Evolutionary conservation across 2,329 filamentous ascomycete species (phyloP).

Genomic region (Ustulina deusta): DNA sequence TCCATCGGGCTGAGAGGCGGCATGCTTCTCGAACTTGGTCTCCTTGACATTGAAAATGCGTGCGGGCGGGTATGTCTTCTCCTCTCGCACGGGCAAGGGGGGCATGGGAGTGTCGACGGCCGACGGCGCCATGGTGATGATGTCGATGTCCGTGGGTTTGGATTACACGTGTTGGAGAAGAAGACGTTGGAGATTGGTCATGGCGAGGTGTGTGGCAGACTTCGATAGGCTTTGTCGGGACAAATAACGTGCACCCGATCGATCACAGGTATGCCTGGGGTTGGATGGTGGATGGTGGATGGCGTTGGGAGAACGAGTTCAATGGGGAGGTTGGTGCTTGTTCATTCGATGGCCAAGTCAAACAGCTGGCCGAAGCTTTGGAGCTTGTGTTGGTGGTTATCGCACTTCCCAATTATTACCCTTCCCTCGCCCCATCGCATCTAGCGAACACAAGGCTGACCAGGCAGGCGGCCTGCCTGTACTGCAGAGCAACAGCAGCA

Average conservation of each 20-base stretch:
- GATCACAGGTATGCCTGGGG: not conserved
- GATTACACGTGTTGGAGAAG: conserved; percentile 22
- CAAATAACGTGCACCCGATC: conserved; percentile 14
- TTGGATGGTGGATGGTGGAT: not conserved
- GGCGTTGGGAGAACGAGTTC: not conserved
- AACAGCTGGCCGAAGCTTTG: conserved; percentile 27
- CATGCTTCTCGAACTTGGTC: conserved; percentile 68
- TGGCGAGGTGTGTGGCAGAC: conserved; percentile 31
- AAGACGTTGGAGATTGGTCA: conserved; percentile 31
- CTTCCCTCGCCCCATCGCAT: conserved; percentile 32
- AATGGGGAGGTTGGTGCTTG: conserved; percentile 4
- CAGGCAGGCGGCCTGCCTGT: conserved; percentile 14
- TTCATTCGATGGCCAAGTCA: conserved; percentile 9
- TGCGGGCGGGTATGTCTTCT: conserved; percentile 64
- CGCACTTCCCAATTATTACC: conserved; percentile 17
- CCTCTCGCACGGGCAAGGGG: conserved; percentile 54
- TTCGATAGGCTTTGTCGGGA: not conserved
- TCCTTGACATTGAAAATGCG: conserved; percentile 72
- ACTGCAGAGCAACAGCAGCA: conserved; percentile 1
- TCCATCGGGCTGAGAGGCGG: conserved; percentile 71
- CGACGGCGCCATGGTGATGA: conserved; percentile 63
- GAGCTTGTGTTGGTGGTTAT: conserved; percentile 15
- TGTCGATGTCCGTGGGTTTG: conserved; percentile 20
- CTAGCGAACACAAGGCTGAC: conserved; percentile 37
- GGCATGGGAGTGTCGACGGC: conserved; percentile 61